Evolutionary conservation across 2,329 filamentous ascomycete species (phyloP), one percentile per base, ranked within the genome.

Genomic region (Monilinia polystroma): DNA sequence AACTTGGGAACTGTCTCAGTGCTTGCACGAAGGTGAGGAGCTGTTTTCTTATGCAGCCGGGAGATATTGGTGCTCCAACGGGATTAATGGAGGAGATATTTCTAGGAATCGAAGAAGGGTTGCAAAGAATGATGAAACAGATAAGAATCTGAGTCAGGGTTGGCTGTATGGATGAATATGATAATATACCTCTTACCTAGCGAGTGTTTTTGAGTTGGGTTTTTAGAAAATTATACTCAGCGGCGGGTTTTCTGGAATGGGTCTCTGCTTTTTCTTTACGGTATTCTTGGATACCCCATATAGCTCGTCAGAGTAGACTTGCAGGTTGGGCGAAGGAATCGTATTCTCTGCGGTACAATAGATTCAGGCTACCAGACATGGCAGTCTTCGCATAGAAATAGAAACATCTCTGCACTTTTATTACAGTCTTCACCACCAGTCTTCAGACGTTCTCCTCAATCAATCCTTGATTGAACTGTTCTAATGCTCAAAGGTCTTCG

Each of bases 41-140:
- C 26, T 58, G 26, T n/a, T 59, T 59, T 18, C 47, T 59, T 41
- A 59, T 59, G 56, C 56, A 59, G 16, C 41, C 41, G 0, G 56
- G 41, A 11, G 26, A 59, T 47, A 59, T 59, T n/a, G 47, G 56
- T 47, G 41, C 56, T n/a, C 18, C 56, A 6, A 59, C 41, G 11
- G 56, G 56, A 2, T 47, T 59, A 29, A 20, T 59, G 23, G 56
- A 59, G 12, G 41, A 59, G 26, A 59, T 26, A 0, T 59, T 59
- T 32, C 10, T 59, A 26, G 56, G 26, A n/a, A 47, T 59, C 7
- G 56, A 59, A 32, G 56, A 59, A 41, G 56, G 56, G 5, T n/a
- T 59, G 41, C 56, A 59, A 14, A 32, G 23, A 14, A 59, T 59
- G 41, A 59, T 45, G 43, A 59, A 59, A 18, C 41, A 47, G 3